phyloP scores from a whole-genome alignment of 306 rosid genomes.

The Cucumis melo region DNA sequence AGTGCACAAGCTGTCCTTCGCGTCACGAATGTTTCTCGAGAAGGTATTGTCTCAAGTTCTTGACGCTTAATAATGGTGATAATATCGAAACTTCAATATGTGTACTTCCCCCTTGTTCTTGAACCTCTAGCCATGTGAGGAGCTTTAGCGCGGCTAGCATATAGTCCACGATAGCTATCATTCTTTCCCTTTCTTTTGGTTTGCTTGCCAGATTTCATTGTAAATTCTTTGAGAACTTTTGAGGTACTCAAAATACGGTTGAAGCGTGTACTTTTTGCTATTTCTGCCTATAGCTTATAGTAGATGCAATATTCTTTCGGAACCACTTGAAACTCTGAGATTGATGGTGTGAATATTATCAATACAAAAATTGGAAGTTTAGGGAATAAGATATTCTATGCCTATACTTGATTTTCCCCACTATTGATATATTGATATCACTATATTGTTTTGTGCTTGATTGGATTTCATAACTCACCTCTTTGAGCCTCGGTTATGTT shows the following conservation, averaged over 20 bases:
- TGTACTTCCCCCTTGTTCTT: neutral
- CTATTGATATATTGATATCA: neutral
- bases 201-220: slow-evolving; percentile 39
- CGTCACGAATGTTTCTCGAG: slow-evolving; percentile 56
- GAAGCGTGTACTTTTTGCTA: slow-evolving; percentile 25
- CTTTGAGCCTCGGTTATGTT: neutral
- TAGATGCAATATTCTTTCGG: slow-evolving; percentile 1
- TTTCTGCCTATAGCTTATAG: neutral
- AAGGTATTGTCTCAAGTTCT: slow-evolving; percentile 57
- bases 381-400: neutral
- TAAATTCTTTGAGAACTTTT: slow-evolving; percentile 48
- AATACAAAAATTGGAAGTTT: slow-evolving; percentile 2
- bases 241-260: slow-evolving; percentile 24
- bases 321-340: neutral
- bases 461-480: neutral
- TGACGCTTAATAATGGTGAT: slow-evolving; percentile 22
- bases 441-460: neutral
- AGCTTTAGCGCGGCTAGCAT: slow-evolving; percentile 18
- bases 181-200: slow-evolving; percentile 25
- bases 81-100: neutral
- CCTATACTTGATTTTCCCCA: neutral
- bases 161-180: slow-evolving; percentile 17
- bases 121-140: slow-evolving; percentile 9
- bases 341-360: slow-evolving; percentile 3
- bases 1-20: slow-evolving; percentile 98